These are phyloP conservation scores for Cryptosporidium bovis DNA, from an alignment of 169 alveolate species.

Conservation along the genomic window DNA sequence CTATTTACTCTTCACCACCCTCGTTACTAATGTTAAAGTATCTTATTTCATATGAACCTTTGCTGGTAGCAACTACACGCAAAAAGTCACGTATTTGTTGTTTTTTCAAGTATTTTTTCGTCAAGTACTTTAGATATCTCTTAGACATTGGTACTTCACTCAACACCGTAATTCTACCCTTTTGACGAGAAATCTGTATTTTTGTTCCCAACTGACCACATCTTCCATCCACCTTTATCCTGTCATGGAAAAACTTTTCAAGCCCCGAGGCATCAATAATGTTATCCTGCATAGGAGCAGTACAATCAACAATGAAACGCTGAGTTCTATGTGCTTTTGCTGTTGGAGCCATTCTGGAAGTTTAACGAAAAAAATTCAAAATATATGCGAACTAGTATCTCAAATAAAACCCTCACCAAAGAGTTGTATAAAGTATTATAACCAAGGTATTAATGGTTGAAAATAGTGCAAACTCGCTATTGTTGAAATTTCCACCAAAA, in stretches of 20 bases:
- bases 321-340: conserved; percentile 65
- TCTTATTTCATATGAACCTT: conserved; percentile 91
- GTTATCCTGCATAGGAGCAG: conserved; percentile 94
- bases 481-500: no score
- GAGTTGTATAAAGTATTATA: neutral
- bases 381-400: no score
- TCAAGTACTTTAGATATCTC: conserved; percentile 96
- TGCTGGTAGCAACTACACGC: conserved; percentile 95
- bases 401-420: no score
- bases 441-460: neutral
- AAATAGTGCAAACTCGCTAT: no score
- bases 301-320: conserved; percentile 85
- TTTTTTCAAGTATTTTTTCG: conserved; percentile 97
- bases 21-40: conserved; percentile 92
- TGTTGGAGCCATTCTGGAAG: conserved; percentile 56
- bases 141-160: conserved; percentile 96
- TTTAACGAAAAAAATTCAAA: neutral
- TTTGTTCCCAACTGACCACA: conserved; percentile 95
- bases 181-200: conserved; percentile 90
- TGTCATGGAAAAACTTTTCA: conserved; percentile 93
- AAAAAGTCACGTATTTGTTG: conserved; percentile 97
- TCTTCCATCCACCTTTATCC: conserved; percentile 96
- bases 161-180: conserved; percentile 90
- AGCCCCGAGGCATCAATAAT: conserved; percentile 89
- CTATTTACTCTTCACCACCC: conserved; percentile 82